Evolutionary conservation across 2,329 filamentous ascomycete genomes (phyloP).

Genomic region (Zarea fungicola): DNA sequence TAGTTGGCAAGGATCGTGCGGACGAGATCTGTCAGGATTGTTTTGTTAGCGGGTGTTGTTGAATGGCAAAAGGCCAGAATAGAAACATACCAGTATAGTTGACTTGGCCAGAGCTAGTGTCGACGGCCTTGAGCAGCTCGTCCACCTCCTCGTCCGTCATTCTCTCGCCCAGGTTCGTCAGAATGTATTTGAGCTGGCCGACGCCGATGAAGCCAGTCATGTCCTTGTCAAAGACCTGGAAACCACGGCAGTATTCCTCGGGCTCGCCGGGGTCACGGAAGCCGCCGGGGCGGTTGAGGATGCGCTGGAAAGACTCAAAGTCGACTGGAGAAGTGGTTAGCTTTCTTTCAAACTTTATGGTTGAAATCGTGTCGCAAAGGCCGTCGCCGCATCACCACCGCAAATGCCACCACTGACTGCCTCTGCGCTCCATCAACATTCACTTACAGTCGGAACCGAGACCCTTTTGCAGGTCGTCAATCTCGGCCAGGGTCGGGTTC

Average conservation of each 20-base stretch:
- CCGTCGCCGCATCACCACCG: not conserved
- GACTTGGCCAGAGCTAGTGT: conserved; percentile 92
- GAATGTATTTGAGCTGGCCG: conserved; percentile 93
- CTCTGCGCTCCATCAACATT: not conserved
- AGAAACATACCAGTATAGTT: conserved; percentile 79
- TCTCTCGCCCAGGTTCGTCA: conserved; percentile 98
- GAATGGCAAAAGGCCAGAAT: not conserved
- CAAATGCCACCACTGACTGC: conserved; percentile 13
- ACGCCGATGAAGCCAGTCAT: conserved; percentile 97
- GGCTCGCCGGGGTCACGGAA: conserved; percentile 98
- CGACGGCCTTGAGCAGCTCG: conserved; percentile 96
- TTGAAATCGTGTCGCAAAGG: not conserved
- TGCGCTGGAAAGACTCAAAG: conserved; percentile 93
- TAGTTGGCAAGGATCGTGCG: conserved; percentile 83
- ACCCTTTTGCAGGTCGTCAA: conserved; percentile 84
- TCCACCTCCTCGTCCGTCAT: conserved; percentile 99
- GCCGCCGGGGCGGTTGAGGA: conserved; percentile 93
- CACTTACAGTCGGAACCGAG: conserved; percentile 86
- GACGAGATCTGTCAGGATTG: conserved; percentile 60
- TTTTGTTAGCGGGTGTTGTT: not conserved
- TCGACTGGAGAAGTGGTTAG: conserved; percentile 59
- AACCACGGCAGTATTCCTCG: conserved; percentile 96
- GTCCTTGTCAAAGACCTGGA: conserved; percentile 99
- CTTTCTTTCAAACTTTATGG: not conserved
- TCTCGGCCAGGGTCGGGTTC: conserved; percentile 93